Evolutionary conservation across 768 basidiomycete species (phyloP).

Genomic region (Mycena pura): DNA sequence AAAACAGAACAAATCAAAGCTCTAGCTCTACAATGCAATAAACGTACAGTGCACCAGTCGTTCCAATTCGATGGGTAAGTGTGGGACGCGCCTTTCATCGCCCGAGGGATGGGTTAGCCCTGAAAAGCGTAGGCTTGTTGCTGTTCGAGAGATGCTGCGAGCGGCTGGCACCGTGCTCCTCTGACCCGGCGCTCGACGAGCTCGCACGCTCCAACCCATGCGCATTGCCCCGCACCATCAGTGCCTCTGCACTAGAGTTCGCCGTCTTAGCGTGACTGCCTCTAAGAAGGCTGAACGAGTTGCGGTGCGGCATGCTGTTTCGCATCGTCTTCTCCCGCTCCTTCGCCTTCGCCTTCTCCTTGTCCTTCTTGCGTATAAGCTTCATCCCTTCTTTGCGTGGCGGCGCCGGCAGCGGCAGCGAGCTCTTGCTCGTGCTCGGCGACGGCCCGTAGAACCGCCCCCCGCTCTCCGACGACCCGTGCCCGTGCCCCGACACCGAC

Average conservation of each 20-base stretch:
- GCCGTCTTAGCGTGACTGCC: constrained; percentile 3
- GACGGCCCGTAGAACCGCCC: constrained; percentile 1
- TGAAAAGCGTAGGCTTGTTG: constrained; percentile 5
- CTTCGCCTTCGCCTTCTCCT: constrained; percentile 19
- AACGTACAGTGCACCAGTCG: too few species aligned
- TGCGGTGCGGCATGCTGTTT: constrained; percentile 17
- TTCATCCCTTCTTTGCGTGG: constrained; percentile 2
- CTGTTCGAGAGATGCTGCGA: not conserved
- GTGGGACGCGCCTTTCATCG: too few species aligned
- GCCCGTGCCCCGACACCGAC: constrained; percentile 19
- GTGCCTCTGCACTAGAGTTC: constrained; percentile 25
- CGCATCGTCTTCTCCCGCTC: constrained; percentile 19
- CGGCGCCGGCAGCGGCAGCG: constrained; percentile 10
- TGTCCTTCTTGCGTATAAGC: constrained; percentile 16
- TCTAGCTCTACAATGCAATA: too few species aligned
- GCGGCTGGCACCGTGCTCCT: constrained; percentile 8
- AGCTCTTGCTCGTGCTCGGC: constrained; percentile 24
- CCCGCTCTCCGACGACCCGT: constrained; percentile 15
- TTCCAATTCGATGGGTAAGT: too few species aligned
- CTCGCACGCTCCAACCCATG: constrained; percentile 4
- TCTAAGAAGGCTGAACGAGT: constrained; percentile 21
- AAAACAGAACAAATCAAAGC: too few species aligned
- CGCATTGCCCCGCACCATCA: not conserved
- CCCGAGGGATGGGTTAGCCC: too few species aligned
- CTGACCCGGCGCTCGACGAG: constrained; percentile 22